These are phyloP conservation scores for Fraxinus latifolia DNA, from an alignment of 305 asterid genomes.

Conservation along the genomic window DNA sequence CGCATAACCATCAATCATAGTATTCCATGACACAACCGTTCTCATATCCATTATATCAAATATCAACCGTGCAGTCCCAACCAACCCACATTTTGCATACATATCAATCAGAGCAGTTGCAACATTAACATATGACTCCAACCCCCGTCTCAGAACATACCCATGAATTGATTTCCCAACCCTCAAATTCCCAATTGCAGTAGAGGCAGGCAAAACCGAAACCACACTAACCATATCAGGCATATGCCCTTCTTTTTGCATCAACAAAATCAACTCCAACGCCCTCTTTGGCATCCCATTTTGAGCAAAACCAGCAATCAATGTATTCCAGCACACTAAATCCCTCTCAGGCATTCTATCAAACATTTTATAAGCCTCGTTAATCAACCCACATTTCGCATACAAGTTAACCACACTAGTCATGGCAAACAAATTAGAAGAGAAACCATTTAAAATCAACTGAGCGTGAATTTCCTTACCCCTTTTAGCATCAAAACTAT, in stretches of 20 bases:
- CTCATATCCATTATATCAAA: constrained; percentile 57
- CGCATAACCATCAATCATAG: constrained; percentile 82
- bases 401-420: constrained; percentile 63
- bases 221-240: constrained; percentile 72
- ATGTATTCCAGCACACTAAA: constrained; percentile 80
- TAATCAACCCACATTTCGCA: constrained; percentile 62
- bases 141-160: constrained; percentile 44
- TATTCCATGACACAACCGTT: constrained; percentile 81
- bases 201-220: constrained; percentile 67
- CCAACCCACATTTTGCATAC: constrained; percentile 74
- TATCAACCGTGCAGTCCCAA: constrained; percentile 42
- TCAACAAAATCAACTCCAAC: constrained; percentile 46
- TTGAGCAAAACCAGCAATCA: constrained; percentile 66
- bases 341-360: constrained; percentile 84
- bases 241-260: constrained; percentile 53
- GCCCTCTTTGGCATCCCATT: constrained; percentile 69
- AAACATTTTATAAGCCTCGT: constrained; percentile 76
- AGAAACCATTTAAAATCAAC: constrained; percentile 59
- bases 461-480: constrained; percentile 79
- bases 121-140: constrained; percentile 58
- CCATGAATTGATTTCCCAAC: constrained; percentile 68
- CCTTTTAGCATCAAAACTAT: constrained; percentile 40
- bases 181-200: constrained; percentile 42
- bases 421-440: constrained; percentile 54
- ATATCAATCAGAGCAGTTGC: constrained; percentile 65